A percentile compares a stretch with the other conserved stretches of the same genome.
Conservation (phyloP, 805 yeast genomes). For the Teunomyces aglyptinius region DNA sequence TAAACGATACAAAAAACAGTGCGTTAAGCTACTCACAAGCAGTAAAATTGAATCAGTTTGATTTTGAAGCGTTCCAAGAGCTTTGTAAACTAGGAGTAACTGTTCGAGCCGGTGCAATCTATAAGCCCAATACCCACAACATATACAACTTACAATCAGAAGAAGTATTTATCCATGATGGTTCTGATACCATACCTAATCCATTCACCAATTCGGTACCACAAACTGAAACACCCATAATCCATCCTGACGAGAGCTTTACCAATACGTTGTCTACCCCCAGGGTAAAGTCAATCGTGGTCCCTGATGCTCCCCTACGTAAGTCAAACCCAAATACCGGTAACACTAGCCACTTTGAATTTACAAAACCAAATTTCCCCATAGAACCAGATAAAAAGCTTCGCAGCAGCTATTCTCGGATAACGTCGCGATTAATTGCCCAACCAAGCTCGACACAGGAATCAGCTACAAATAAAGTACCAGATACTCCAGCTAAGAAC, state of each 20-base stretch:
- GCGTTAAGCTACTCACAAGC: conserved; percentile 67
- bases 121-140: conserved; percentile 23
- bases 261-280: conserved; percentile 30
- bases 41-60: conserved; percentile 69
- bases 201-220: conserved; percentile 34
- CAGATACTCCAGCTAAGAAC: conserved; percentile 7
- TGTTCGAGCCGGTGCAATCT: conserved; percentile 58
- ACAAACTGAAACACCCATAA: conserved; percentile 11
- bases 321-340: conserved; percentile 23
- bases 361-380: conserved; percentile 31
- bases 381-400: conserved; percentile 20
- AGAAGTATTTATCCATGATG: background rate
- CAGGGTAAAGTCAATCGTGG: conserved; percentile 18
- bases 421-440: conserved; percentile 47
- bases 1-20: conserved; percentile 64
- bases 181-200: conserved; percentile 16
- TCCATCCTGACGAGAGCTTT: conserved; percentile 24
- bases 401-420: conserved; percentile 39
- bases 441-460: conserved; percentile 28
- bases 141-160: background rate
- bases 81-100: conserved; percentile 71
- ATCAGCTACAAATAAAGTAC: background rate
- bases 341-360: conserved; percentile 20
- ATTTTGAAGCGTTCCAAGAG: conserved; percentile 84
- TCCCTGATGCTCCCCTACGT: conserved; percentile 41